A percentile compares a stretch with the other conserved stretches of the same genome.
These are phyloP conservation scores for Trichocladium uniseriatum DNA, from an alignment of 495 filamentous ascomycete genomes.

Conservation along the genomic window DNA sequence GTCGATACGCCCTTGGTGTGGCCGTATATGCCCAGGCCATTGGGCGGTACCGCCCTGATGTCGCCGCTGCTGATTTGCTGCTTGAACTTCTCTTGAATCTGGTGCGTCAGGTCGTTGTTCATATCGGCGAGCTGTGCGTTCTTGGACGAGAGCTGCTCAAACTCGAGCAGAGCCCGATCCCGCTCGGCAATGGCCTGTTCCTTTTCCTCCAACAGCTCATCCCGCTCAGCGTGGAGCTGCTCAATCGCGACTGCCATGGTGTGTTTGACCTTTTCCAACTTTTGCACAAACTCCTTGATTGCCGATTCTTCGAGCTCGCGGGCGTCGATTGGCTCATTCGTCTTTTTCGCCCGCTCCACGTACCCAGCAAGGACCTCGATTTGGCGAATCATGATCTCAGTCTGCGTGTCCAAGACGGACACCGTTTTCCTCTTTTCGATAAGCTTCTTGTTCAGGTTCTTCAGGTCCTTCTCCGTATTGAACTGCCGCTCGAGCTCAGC, in stretches of 20 bases:
- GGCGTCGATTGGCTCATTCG: slow-evolving; percentile 63
- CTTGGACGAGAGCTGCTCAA: slow-evolving; percentile 85
- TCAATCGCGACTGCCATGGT: slow-evolving; percentile 70
- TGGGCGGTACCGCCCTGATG: slow-evolving; percentile 44
- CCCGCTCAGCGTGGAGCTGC: slow-evolving; percentile 71
- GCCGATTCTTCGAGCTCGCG: slow-evolving; percentile 74
- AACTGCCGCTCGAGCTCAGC: slow-evolving; percentile 72
- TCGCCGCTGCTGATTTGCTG: slow-evolving; percentile 52
- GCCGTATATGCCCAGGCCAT: slow-evolving; percentile 81
- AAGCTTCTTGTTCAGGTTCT: slow-evolving; percentile 75
- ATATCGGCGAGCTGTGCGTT: slow-evolving; percentile 88
- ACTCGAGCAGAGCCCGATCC: slow-evolving; percentile 88
- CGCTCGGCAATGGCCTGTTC: slow-evolving; percentile 67
- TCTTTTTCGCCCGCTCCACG: slow-evolving; percentile 56
- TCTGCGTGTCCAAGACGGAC: slow-evolving; percentile 87
- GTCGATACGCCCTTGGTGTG: slow-evolving; percentile 64
- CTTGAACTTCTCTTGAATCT: slow-evolving; percentile 89
- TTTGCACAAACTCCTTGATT: slow-evolving; percentile 78
- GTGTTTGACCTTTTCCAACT: slow-evolving; percentile 77
- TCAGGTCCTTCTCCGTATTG: slow-evolving; percentile 65
- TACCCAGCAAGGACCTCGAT: slow-evolving; percentile 69
- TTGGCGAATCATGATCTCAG: slow-evolving; percentile 90
- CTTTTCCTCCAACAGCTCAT: slow-evolving; percentile 73
- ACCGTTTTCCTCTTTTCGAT: slow-evolving; percentile 93
- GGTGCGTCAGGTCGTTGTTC: slow-evolving; percentile 89